These are phyloP conservation scores for Clavispora vitiphila DNA, from an alignment of 805 yeast species.

Conservation along the genomic window DNA sequence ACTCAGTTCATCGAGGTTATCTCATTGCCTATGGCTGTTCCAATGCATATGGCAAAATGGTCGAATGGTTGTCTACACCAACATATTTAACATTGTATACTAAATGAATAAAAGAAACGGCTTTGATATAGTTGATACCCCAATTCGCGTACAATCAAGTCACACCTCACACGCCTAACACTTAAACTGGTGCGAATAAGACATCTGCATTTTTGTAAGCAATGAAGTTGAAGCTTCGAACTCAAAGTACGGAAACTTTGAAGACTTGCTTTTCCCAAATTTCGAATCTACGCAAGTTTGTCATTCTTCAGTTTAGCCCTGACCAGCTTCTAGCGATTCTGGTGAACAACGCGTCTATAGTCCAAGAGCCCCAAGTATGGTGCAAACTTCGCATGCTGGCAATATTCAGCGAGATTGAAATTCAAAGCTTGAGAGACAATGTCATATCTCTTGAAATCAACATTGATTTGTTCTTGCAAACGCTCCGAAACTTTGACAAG, in stretches of 20 bases:
- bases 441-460: slow-evolving; percentile 58
- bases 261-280: slow-evolving; percentile 44
- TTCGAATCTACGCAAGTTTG: slow-evolving; percentile 48
- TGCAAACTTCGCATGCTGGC: slow-evolving; percentile 44
- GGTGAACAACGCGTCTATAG: slow-evolving; percentile 33
- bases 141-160: not conserved
- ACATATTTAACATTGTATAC: not conserved
- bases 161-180: not conserved
- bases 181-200: not conserved
- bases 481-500: slow-evolving; percentile 51
- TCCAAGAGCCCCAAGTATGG: slow-evolving; percentile 65
- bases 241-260: slow-evolving; percentile 23
- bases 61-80: too few relatives aligned
- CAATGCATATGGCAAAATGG: not conserved
- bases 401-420: slow-evolving; percentile 46
- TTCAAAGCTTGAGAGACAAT: slow-evolving; percentile 49
- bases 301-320: slow-evolving; percentile 53
- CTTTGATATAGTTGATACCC: not conserved
- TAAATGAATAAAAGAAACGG: not conserved
- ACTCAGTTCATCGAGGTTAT: too few relatives aligned
- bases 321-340: slow-evolving; percentile 47
- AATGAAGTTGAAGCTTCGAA: slow-evolving; percentile 24
- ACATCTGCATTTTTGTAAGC: not conserved
- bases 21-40: too few relatives aligned
- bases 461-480: slow-evolving; percentile 54